A percentile compares a stretch with the other conserved stretches of the same genome.
These are phyloP conservation scores for Debaryomyces maramus DNA, from an alignment of 805 yeast species.

Conservation along the genomic window DNA sequence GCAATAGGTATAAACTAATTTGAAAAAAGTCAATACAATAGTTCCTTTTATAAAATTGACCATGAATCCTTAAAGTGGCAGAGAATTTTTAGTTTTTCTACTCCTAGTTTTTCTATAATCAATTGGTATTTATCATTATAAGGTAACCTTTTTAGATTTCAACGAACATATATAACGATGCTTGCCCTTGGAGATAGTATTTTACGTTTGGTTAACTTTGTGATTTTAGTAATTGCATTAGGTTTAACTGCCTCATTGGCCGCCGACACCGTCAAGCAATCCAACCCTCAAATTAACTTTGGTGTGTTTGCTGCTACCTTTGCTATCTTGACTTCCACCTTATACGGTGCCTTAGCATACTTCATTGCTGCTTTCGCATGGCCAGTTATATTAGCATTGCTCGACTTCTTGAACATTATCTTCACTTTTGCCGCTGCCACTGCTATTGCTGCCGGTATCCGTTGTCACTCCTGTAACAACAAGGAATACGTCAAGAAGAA, in stretches of 20 bases:
- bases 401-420: conserved; percentile 86
- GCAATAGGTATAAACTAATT: conserved; percentile 1
- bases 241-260: conserved; percentile 91
- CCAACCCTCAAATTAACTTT: conserved; percentile 82
- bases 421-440: conserved; percentile 95
- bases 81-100: not conserved
- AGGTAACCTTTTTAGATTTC: too few relatives aligned
- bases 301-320: conserved; percentile 85
- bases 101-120: not conserved
- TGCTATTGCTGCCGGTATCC: conserved; percentile 87
- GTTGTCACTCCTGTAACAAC: conserved; percentile 84
- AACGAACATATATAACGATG: too few relatives aligned
- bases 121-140: conserved; percentile 1
- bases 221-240: conserved; percentile 72
- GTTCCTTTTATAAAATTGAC: not conserved
- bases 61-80: not conserved
- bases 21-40: conserved; percentile 1
- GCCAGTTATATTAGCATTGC: conserved; percentile 71
- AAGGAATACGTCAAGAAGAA: conserved; percentile 60
- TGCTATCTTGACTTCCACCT: conserved; percentile 74
- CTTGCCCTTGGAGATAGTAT: conserved; percentile 73
- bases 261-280: conserved; percentile 53
- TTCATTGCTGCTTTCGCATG: conserved; percentile 79
- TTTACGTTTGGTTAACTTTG: conserved; percentile 73
- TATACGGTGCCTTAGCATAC: conserved; percentile 78